Evolutionary conservation across 352 stramenopile species (phyloP).

Genomic region (Globisporangium cederbergense): DNA sequence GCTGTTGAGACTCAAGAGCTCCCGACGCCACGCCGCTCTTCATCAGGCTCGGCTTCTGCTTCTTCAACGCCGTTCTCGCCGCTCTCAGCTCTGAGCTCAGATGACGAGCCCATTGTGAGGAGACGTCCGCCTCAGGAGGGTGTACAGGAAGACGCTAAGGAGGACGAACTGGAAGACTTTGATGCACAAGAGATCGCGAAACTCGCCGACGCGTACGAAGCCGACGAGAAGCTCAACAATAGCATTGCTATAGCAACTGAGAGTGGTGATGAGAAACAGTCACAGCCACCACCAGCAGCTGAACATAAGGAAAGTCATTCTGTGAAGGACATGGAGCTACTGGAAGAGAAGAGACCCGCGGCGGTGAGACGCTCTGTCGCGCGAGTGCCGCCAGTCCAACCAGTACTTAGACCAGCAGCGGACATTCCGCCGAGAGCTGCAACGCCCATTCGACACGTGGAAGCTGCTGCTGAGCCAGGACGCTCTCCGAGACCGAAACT

Average conservation of each 20-base stretch:
- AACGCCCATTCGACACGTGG: slow-evolving; percentile 18
- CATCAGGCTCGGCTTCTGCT: background rate
- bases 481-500: slow-evolving; percentile 41
- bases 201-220: slow-evolving; percentile 64
- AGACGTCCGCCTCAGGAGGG: too few relatives aligned
- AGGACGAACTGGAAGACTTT: slow-evolving; percentile 25
- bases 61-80: slow-evolving; percentile 4
- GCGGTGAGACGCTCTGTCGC: background rate
- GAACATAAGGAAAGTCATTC: background rate
- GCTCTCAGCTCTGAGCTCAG: background rate
- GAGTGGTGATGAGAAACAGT: background rate
- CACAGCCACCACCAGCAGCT: background rate
- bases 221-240: background rate
- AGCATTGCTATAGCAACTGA: background rate
- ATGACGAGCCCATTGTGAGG: background rate
- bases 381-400: background rate
- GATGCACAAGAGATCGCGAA: slow-evolving; percentile 46
- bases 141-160: background rate
- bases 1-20: background rate
- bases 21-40: background rate
- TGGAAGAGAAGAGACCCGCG: slow-evolving; percentile 11
- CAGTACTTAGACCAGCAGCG: background rate
- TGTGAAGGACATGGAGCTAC: background rate
- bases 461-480: slow-evolving; percentile 18
- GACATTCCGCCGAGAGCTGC: slow-evolving; percentile 15